phyloP scores from a whole-genome alignment of 306 rosid species.

The Gastrolobium villosum region DNA sequence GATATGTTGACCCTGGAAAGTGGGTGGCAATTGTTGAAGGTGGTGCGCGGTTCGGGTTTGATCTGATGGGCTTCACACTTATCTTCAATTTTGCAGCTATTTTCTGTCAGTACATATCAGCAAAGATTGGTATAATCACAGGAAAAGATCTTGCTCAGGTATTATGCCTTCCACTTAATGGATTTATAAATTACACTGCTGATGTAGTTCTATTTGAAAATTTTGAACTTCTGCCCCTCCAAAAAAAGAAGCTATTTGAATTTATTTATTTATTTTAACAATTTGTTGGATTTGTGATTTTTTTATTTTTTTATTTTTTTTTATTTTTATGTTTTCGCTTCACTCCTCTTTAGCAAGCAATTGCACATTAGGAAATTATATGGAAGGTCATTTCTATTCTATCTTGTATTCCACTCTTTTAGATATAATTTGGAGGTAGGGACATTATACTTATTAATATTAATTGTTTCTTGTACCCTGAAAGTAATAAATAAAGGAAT shows the following conservation, averaged over 20 bases:
- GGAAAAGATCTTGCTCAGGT: constrained; percentile 97
- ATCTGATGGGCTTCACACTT: constrained; percentile 68
- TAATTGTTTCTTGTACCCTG: constrained; percentile 10
- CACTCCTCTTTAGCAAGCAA: background rate
- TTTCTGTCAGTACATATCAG: constrained; percentile 85
- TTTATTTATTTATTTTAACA: background rate
- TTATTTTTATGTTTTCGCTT: background rate
- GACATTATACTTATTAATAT: constrained; percentile 3
- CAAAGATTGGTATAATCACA: constrained; percentile 79
- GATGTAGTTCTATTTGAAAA: background rate
- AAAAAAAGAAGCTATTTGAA: background rate
- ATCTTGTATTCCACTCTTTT: background rate
- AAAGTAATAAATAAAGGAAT: constrained; percentile 15
- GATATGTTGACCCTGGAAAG: constrained; percentile 97
- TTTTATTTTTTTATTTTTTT: constrained; percentile 5
- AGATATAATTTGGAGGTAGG: background rate
- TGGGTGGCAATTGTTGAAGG: constrained; percentile 90
- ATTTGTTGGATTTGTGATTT: constrained; percentile 25
- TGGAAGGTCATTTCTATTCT: background rate
- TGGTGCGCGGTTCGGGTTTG: constrained; percentile 86
- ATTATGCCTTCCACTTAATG: constrained; percentile 38
- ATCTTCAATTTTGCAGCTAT: constrained; percentile 85
- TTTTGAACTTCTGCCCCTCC: background rate
- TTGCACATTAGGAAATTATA: constrained; percentile 8
- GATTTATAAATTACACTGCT: constrained; percentile 28